Evolutionary conservation across 2,329 filamentous ascomycete genomes (phyloP), one percentile per base, ranked within the genome.

Genomic region (Colletotrichum magnum): DNA sequence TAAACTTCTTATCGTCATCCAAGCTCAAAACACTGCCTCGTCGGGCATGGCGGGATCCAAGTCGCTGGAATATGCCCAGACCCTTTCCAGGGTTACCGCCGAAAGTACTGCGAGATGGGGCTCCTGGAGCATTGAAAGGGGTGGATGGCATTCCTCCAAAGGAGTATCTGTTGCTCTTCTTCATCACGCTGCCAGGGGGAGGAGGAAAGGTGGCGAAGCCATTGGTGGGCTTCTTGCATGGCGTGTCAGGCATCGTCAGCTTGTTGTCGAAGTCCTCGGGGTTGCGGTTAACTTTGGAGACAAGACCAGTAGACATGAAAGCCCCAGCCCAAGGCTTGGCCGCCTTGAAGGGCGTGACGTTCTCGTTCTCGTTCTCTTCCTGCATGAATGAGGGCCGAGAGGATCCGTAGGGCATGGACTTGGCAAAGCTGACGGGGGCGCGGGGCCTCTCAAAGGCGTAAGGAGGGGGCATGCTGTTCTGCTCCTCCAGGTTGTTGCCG

Each of bases 241-340:
- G 96, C 1, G 96, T 99, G 77, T 98, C 96, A 1, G 96, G 95
- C 86, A 97, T 95, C 36, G 88, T 87, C 75, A 89, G 83, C 77
- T 92, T 90, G 79, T 86, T 83, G 81, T 76, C 84, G 81, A 72
- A 75, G 79, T 84, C 88, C 73, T 98, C 94, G 0, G 91, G 88
- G 78, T 93, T 91, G 66, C 93, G 91, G 76, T 96, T 97, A 79
- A 97, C 93, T 83, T 99, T 99, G 12, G 96, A 98, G 62, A 99
- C 92, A 32, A 99, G 84, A 1, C 95, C 95, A 0, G 96, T 98
- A 1, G 96, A 98, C 85, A 94, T 94, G 81, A 98, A 98, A 6
- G 94, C 94, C 48, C 93, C 90, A 39, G 93, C 91, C 64, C 93
- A 87, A 24, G 95, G 92, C 76, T 91, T 94, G 7, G 90, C 92